phyloP scores from a whole-genome alignment of 139 green algal species.

The Spirogloea muscicola region DNA sequence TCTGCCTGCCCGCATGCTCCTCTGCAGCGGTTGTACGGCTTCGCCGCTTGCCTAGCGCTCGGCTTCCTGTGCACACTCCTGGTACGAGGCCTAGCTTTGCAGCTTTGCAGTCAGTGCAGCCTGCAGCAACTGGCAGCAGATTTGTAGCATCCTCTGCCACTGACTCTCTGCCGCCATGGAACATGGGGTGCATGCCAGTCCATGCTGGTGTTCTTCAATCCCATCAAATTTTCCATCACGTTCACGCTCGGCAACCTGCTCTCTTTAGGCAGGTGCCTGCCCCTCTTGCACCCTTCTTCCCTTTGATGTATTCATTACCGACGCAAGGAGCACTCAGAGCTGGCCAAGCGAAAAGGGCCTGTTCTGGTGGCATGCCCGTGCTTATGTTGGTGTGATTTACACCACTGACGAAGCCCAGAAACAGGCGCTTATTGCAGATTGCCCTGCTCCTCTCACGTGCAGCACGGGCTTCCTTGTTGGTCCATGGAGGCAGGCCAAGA shows the following conservation, averaged over 20 bases:
- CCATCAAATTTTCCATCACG: slow-evolving; percentile 17
- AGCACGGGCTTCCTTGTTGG: slow-evolving; percentile 48
- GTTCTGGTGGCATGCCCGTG: too few species aligned
- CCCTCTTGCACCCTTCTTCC: too few species aligned
- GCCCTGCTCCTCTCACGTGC: too few species aligned
- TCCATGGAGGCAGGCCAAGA: slow-evolving; percentile 59
- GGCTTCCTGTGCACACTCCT: slow-evolving; percentile 6
- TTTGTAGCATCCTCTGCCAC: neutral
- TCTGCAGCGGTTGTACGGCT: slow-evolving; percentile 18
- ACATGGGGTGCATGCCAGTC: neutral
- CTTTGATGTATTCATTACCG: too few species aligned
- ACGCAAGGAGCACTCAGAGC: too few species aligned
- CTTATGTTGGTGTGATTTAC: too few species aligned
- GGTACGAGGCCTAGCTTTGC: slow-evolving; percentile 6
- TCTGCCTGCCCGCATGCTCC: neutral
- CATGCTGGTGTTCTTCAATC: slow-evolving; percentile 20
- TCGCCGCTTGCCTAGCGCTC: slow-evolving; percentile 4
- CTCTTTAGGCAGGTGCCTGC: slow-evolving; percentile 31
- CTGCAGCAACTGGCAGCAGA: neutral
- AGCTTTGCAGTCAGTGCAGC: neutral
- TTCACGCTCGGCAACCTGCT: slow-evolving; percentile 32
- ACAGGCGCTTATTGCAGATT: too few species aligned
- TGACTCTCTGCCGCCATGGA: neutral
- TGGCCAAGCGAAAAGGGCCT: too few species aligned
- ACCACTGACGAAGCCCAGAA: too few species aligned